Evolutionary conservation across 1,284 basidiomycete species (phyloP), one percentile per base, ranked within the genome.

Genomic region (Chalciporus piperatoides): DNA sequence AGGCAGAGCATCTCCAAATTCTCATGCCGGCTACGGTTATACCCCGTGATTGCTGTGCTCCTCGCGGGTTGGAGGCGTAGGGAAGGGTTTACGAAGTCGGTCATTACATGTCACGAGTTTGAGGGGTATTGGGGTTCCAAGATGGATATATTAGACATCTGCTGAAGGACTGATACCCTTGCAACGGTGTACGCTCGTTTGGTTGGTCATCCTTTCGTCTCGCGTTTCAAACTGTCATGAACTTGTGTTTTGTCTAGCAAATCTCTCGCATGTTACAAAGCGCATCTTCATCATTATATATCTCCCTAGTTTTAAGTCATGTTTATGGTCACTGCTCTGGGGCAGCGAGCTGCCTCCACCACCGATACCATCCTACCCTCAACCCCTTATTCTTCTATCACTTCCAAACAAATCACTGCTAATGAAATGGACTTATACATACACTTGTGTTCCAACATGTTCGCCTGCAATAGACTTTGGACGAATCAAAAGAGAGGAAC

Each of bases 1-100:
- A 56, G 68, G 67, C 21, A 69, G 73, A 46, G 61, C 59, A 43
- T 74, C 76, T 39, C 81, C 82, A 3, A 74, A 72, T 3, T 77
- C 80, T 3, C 73, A 76, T 41, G 57, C 65, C 12, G 75, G 69
- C 24, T 78, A 79, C 48, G 74, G 70, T 41, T 64, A 70, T 23
- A 59, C 65, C 19, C 47, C 53, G 15, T 53, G 53, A 52, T 69
- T 61, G 48, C 48, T 40, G 49, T 30, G 32, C 27, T 10, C 43
- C 19, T 36, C 14, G 25, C 28, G 32, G 46, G 49, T 23, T 24
- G 17, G 42, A 10, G n/a, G 30, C n/a, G 14, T 33, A 10, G 8
- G 21, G 17, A 14, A 28, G 17, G 25, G 33, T 35, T 35, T 15
- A 15, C 8, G 21, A 27, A 17, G 35, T 30, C 39, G 45, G 27